phyloP scores from a whole-genome alignment of 108 stramenopile species.

The Fistulifera pelliculosa region DNA sequence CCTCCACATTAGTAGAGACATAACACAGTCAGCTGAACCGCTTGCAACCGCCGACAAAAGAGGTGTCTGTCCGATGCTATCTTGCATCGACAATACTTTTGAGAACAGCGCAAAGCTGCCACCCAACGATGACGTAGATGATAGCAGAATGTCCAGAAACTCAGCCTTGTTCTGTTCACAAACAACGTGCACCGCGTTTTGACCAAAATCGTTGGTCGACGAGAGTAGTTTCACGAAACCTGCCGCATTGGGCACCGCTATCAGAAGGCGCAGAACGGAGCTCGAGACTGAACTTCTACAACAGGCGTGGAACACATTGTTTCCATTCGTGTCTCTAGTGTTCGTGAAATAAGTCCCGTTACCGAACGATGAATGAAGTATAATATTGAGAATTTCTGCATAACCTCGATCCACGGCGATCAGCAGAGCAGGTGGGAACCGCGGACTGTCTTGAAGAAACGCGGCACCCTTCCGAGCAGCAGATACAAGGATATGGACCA shows the following conservation, averaged over 20 bases:
- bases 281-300: constrained; percentile 19
- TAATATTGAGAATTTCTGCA: constrained; percentile 33
- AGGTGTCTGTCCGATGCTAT: constrained; percentile 33
- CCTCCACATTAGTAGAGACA: constrained; percentile 53
- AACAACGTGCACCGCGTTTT: constrained; percentile 54
- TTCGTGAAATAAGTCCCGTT: constrained; percentile 6
- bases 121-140: constrained; percentile 19
- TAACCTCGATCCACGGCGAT: constrained; percentile 46
- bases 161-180: constrained; percentile 24
- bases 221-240: constrained; percentile 26
- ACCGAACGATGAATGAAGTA: constrained; percentile 16
- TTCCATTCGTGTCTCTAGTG: constrained; percentile 9
- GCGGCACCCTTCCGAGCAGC: not conserved
- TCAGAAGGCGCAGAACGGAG: constrained; percentile 1
- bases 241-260: not conserved
- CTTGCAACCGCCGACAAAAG: constrained; percentile 50
- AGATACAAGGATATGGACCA: constrained; percentile 15
- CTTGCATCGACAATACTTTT: constrained; percentile 42
- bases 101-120: constrained; percentile 18
- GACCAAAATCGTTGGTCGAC: constrained; percentile 28
- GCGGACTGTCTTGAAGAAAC: constrained; percentile 13
- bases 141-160: constrained; percentile 36
- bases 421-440: constrained; percentile 30
- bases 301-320: constrained; percentile 27
- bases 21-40: constrained; percentile 44